These are phyloP conservation scores for Pestalotiopsis fici DNA, from an alignment of 2,329 filamentous ascomycete species.

Conservation along the genomic window DNA sequence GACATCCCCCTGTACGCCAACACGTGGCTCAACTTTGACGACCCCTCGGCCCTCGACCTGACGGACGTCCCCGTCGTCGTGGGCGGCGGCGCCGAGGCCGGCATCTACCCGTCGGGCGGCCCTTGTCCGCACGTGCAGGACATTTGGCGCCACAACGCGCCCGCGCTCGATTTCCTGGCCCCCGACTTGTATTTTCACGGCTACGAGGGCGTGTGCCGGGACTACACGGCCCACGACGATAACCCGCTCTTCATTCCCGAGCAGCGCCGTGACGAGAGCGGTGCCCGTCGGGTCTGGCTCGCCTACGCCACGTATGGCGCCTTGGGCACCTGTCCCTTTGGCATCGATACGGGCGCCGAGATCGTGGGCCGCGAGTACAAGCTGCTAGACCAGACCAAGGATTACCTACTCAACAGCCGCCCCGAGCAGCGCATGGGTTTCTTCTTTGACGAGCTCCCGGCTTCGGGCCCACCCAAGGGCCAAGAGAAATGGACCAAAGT, in stretches of 20 bases:
- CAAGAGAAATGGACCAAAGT: conserved; percentile 25
- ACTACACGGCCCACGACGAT: conserved; percentile 33
- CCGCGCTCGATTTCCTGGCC: conserved; percentile 41
- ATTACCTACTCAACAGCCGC: conserved; percentile 27
- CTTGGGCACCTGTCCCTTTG: conserved; percentile 40
- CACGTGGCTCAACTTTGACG: conserved; percentile 11
- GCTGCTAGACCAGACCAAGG: conserved; percentile 28
- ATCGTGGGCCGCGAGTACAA: conserved; percentile 29
- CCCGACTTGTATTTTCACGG: conserved; percentile 52
- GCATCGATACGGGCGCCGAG: conserved; percentile 36
- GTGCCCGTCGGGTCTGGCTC: conserved; percentile 31
- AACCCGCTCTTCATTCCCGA: conserved; percentile 44
- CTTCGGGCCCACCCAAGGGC: conserved; percentile 10
- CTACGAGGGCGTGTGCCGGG: conserved; percentile 38
- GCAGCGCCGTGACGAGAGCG: conserved; percentile 39
- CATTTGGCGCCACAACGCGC: conserved; percentile 33
- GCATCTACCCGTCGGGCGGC: conserved; percentile 23
- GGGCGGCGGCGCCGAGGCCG: conserved; percentile 19
- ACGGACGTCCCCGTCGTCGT: conserved; percentile 18
- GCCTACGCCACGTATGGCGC: conserved; percentile 39
- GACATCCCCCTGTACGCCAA: conserved; percentile 10
- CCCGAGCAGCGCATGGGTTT: conserved; percentile 36
- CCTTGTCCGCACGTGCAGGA: conserved; percentile 18
- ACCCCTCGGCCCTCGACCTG: conserved; percentile 26
- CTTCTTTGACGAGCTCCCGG: conserved; percentile 35